phyloP scores from a whole-genome alignment of 2,329 filamentous ascomycete species.

The Trichoderma breve region DNA sequence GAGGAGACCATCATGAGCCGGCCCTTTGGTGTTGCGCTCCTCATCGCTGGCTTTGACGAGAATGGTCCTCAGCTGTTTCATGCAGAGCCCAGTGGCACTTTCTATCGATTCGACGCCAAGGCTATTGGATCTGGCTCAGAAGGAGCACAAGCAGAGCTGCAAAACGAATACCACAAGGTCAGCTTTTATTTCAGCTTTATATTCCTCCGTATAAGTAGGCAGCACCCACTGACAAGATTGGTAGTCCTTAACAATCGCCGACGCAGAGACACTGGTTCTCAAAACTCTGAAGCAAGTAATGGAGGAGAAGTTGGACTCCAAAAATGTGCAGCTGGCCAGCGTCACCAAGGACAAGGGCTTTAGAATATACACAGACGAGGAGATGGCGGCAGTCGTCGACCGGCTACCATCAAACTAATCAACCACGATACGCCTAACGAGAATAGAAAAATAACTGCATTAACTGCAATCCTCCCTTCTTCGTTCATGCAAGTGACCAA shows the following conservation, averaged over 20 bases:
- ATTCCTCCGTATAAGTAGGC: too few relatives aligned
- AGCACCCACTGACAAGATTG: slow-evolving; percentile 14
- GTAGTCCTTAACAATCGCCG: slow-evolving; percentile 81
- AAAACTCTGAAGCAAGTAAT: slow-evolving; percentile 99
- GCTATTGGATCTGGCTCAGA: slow-evolving; percentile 97
- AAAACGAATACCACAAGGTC: slow-evolving; percentile 97
- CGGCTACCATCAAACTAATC: slow-evolving; percentile 67
- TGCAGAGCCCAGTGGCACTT: slow-evolving; percentile 95
- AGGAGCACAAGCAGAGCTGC: slow-evolving; percentile 94
- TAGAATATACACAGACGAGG: slow-evolving; percentile 96
- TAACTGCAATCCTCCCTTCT: neutral
- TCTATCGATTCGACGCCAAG: slow-evolving; percentile 99
- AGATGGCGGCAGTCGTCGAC: slow-evolving; percentile 92
- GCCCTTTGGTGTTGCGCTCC: slow-evolving; percentile 91
- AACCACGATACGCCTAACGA: slow-evolving; percentile 20
- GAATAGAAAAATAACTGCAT: slow-evolving; percentile 19
- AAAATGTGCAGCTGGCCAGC: slow-evolving; percentile 97
- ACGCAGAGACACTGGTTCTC: slow-evolving; percentile 91
- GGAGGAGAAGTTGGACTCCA: slow-evolving; percentile 98
- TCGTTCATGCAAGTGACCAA: neutral
- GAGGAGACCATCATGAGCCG: slow-evolving; percentile 99
- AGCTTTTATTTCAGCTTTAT: slow-evolving; percentile 17
- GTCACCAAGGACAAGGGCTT: slow-evolving; percentile 98
- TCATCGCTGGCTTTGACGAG: slow-evolving; percentile 97
- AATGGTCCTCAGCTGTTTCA: slow-evolving; percentile 97